Percentiles rank a stretch among this genome's conserved stretches.
phyloP scores from a whole-genome alignment of 129 eudicot genomes.

The Escallonia rubra region DNA sequence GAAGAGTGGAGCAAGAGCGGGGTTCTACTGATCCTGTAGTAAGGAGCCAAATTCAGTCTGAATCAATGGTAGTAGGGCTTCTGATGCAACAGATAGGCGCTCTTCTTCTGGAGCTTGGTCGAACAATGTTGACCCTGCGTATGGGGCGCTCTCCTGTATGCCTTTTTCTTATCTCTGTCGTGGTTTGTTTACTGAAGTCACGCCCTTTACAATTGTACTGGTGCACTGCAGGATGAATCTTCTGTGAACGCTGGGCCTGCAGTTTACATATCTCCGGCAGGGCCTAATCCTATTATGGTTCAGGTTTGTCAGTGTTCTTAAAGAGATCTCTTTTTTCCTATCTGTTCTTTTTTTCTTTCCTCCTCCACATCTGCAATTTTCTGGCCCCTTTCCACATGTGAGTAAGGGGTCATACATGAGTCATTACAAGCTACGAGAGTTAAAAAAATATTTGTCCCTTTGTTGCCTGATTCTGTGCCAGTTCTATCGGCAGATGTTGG shows the following conservation, averaged over 20 bases:
- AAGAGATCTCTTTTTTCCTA: neutral
- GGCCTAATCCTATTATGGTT: slow-evolving; percentile 97
- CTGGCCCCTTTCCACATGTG: too few species aligned
- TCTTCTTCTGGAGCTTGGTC: slow-evolving; percentile 89
- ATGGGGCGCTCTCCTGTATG: slow-evolving; percentile 88
- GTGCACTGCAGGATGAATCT: slow-evolving; percentile 68
- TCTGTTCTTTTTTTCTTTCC: neutral
- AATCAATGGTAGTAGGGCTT: slow-evolving; percentile 64
- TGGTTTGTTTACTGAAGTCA: neutral
- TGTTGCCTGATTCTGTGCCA: neutral
- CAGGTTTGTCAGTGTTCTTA: slow-evolving; percentile 52
- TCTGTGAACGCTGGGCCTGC: slow-evolving; percentile 91
- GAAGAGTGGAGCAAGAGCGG: slow-evolving; percentile 61
- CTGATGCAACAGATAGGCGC: slow-evolving; percentile 97
- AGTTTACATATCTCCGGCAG: slow-evolving; percentile 80
- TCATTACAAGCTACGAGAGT: too few species aligned
- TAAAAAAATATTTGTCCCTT: too few species aligned
- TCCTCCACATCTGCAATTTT: too few species aligned
- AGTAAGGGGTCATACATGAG: too few species aligned
- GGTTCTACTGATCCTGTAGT: slow-evolving; percentile 54
- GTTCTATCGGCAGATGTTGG: neutral
- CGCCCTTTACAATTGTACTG: slow-evolving; percentile 6
- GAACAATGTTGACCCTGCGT: slow-evolving; percentile 75
- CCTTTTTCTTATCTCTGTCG: neutral
- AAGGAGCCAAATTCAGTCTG: slow-evolving; percentile 75